Conservation (phyloP, 1,284 basidiomycete species). For the Hemileia vastatrix region DNA sequence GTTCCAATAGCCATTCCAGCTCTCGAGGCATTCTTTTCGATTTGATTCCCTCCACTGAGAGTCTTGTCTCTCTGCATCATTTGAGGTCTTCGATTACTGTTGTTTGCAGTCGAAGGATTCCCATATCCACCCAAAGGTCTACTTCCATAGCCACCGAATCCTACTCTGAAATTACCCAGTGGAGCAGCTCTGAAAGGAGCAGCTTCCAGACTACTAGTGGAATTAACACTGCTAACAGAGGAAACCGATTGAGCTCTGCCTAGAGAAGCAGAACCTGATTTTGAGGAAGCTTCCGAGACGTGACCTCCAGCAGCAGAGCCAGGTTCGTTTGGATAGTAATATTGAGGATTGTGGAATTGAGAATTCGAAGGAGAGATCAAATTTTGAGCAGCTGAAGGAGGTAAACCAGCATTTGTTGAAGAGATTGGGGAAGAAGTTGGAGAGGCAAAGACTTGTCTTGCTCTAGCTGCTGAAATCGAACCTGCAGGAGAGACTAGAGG, state of each 20-base stretch:
- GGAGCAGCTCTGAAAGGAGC: constrained; percentile 40
- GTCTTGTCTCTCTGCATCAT: neutral
- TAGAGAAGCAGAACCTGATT: constrained; percentile 8
- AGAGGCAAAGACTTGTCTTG: neutral
- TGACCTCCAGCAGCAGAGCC: neutral
- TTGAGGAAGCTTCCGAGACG: neutral
- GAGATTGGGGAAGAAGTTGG: neutral
- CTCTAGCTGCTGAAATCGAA: neutral
- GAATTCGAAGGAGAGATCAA: too few species aligned
- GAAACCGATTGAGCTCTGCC: constrained; percentile 39
- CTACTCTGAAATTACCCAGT: constrained; percentile 34
- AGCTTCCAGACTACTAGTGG: constrained; percentile 40
- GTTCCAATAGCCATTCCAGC: neutral
- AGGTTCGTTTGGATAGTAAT: neutral
- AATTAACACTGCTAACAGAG: constrained; percentile 38
- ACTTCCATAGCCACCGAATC: constrained; percentile 25
- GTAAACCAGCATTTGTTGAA: neutral
- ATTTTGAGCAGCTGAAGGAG: neutral
- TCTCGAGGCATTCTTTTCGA: neutral
- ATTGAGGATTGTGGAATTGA: neutral
- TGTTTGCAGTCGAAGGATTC: neutral
- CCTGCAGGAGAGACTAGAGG: neutral
- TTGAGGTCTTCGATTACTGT: neutral
- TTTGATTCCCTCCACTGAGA: neutral
- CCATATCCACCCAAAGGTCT: neutral